Base-by-base conservation (phyloP, 345 rosid genomes). In the Lepidium aucheri region DNA sequence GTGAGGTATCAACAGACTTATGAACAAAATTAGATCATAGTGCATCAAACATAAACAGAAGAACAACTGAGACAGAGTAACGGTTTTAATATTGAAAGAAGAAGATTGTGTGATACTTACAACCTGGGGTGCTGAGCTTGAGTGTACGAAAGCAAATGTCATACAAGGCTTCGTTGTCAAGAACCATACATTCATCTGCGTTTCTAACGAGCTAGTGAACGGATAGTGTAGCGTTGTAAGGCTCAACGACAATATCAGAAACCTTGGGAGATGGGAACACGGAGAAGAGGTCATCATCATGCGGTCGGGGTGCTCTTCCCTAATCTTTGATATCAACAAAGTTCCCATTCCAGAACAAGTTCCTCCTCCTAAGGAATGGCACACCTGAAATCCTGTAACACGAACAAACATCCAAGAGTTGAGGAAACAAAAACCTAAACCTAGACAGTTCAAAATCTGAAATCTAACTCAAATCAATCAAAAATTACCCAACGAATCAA, bases 271-370 rank as follows among this genome's bases (percentile, higher is more conserved):
- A 84, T 2, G 88, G 85, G 39, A 84, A 81, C 5, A 82, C 86
- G 11, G 86, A 84, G 77, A 85, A 85, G 0, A 85, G 0, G 86
- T 85, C 38, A 85, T 74, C 87, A 85, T 81, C 90, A 85, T 85
- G 11, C 85, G 65, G 68, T 82, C 90, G 1, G 84, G 86, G 62
- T 82, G 82, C 69, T 82, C 90, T 71, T 85, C 89, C 60, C 89
- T 72, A 47, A 84, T 84, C 81, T 82, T 84, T 0, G 86, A 82
- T 26, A 85, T 82, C 90, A 85, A 77, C 26, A 85, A 75, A 30
- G 86, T 82, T 12, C 89, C 86, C 85, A 85, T 85, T 3, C 86
- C 84, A 22, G 86, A 85, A 43, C 85, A 83, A 6, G 86, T 85
- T 13, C 86, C 89, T 64, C 86, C 85, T 50, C 84, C 89, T 10